These are phyloP conservation scores for Cercospora brassicicola DNA, from an alignment of 2,329 filamentous ascomycete species.

Conservation along the genomic window DNA sequence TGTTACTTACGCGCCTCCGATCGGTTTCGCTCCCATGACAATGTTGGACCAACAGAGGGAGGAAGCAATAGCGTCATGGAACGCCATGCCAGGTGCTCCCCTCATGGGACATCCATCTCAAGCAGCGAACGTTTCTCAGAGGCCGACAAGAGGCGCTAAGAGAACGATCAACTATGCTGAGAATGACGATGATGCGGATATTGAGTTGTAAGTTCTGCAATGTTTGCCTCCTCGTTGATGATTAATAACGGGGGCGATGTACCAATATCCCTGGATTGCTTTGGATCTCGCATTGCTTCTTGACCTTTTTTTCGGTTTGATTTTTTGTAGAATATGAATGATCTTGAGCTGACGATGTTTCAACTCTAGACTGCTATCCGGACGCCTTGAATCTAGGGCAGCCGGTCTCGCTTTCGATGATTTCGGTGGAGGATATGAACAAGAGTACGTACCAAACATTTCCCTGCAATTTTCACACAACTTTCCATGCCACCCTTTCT, in stretches of 20 bases:
- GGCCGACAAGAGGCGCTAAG: not conserved
- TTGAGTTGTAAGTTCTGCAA: not conserved
- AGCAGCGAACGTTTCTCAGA: not conserved
- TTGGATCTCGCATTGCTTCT: not conserved
- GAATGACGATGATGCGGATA: not conserved
- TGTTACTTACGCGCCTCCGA: not conserved
- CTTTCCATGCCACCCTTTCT: too few relatives aligned
- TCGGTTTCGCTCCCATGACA: not conserved
- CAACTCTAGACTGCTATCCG: not conserved
- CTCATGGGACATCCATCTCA: not conserved
- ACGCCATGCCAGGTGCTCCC: not conserved
- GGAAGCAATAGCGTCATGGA: not conserved
- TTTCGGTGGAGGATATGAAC: not conserved
- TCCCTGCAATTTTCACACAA: too few relatives aligned
- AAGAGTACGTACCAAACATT: not conserved
- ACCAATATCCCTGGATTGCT: not conserved
- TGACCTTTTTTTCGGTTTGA: not conserved
- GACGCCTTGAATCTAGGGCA: not conserved
- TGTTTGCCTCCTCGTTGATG: not conserved
- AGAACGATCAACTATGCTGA: not conserved
- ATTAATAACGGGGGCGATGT: not conserved
- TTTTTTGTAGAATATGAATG: not conserved
- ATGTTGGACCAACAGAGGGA: not conserved
- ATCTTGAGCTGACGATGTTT: not conserved
- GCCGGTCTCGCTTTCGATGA: not conserved